Evolutionary conservation across 345 rosid species (phyloP).

Genomic region (Camelina hispida): DNA sequence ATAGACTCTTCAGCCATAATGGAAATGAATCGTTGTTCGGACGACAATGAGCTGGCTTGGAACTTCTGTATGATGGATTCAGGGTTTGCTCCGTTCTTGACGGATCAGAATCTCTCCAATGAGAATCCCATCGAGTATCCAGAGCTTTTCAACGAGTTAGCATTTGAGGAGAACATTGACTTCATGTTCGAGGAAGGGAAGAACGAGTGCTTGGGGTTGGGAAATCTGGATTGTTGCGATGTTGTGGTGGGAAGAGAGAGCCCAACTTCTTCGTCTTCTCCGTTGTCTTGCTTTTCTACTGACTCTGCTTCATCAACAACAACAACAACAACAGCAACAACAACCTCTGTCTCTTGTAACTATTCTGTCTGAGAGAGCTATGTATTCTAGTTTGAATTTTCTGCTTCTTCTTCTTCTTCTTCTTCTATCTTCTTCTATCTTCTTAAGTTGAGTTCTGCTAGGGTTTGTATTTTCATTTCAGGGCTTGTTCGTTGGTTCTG

Average conservation of each 20-base stretch:
- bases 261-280: slow-evolving; percentile 46
- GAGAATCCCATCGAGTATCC: slow-evolving; percentile 56
- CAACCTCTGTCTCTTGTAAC: slow-evolving; percentile 60
- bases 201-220: slow-evolving; percentile 30
- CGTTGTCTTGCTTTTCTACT: slow-evolving; percentile 42
- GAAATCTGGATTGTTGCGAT: slow-evolving; percentile 40
- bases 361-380: slow-evolving; percentile 49
- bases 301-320: slow-evolving; percentile 48
- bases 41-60: slow-evolving; percentile 60
- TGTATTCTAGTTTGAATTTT: slow-evolving; percentile 24
- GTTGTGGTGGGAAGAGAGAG: slow-evolving; percentile 46
- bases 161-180: slow-evolving; percentile 85
- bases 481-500: slow-evolving; percentile 40
- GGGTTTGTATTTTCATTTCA: slow-evolving; percentile 36
- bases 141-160: slow-evolving; percentile 58
- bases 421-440: not conserved
- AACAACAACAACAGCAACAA: slow-evolving; percentile 39
- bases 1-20: slow-evolving; percentile 49
- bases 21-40: slow-evolving; percentile 38
- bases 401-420: slow-evolving; percentile 32
- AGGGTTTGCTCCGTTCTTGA: slow-evolving; percentile 48
- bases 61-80: slow-evolving; percentile 67
- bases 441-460: slow-evolving; percentile 16
- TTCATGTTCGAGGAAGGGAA: slow-evolving; percentile 58
- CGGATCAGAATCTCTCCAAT: slow-evolving; percentile 40